These are phyloP conservation scores for Diaporthe humulicola DNA, from an alignment of 2,329 filamentous ascomycete species.

Conservation along the genomic window DNA sequence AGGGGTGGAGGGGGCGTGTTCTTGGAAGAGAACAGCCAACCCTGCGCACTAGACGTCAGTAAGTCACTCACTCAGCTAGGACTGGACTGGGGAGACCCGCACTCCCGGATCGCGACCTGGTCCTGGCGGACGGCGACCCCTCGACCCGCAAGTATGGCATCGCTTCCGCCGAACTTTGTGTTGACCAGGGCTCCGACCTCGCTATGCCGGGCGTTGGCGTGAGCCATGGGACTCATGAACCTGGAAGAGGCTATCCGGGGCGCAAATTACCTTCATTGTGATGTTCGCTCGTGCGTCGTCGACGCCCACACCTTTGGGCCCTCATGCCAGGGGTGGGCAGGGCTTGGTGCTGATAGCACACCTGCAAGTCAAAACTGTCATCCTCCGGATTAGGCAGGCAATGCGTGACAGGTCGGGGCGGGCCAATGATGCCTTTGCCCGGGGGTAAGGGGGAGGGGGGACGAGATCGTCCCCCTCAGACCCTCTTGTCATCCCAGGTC, in stretches of 20 bases:
- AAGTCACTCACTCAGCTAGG: constrained; percentile 5
- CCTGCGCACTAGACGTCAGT: background rate
- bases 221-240: constrained; percentile 31
- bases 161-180: constrained; percentile 26
- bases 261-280: constrained; percentile 37
- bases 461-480: constrained; percentile 24
- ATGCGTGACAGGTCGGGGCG: constrained; percentile 29
- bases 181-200: constrained; percentile 28
- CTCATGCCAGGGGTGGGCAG: constrained; percentile 15
- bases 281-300: constrained; percentile 31
- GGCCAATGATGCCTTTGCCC: constrained; percentile 22
- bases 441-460: background rate
- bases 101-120: constrained; percentile 21
- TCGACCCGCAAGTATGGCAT: constrained; percentile 28
- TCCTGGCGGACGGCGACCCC: constrained; percentile 24
- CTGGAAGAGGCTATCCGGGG: constrained; percentile 28
- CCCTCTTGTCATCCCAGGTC: constrained; percentile 27
- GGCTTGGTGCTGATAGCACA: constrained; percentile 8
- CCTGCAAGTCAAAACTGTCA: constrained; percentile 29
- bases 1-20: background rate
- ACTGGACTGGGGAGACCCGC: constrained; percentile 22
- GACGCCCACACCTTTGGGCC: constrained; percentile 26
- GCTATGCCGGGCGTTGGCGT: constrained; percentile 15
- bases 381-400: constrained; percentile 17
- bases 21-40: background rate